A percentile compares a stretch with the other conserved stretches of the same genome.
Conservation (phyloP, 2,329 filamentous ascomycete genomes). For the Aspergillus udagawae region DNA sequence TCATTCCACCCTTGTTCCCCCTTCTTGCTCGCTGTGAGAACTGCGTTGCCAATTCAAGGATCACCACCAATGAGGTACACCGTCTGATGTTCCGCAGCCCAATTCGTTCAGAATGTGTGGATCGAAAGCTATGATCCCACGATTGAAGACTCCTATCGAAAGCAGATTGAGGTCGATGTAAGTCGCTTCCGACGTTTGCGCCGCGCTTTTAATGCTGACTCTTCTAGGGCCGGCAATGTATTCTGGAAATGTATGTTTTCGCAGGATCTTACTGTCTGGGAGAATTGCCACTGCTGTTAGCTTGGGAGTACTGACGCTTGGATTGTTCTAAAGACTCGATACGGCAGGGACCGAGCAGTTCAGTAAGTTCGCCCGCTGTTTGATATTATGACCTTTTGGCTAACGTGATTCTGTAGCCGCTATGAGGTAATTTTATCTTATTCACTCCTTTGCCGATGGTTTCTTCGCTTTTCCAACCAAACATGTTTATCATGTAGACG, state of each 20-base stretch:
- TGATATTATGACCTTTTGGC: slow-evolving; percentile 1
- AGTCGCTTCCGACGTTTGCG: slow-evolving; percentile 37
- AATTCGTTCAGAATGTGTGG: slow-evolving; percentile 93
- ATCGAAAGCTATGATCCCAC: slow-evolving; percentile 88
- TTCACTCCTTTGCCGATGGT: neutral
- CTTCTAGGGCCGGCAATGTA: slow-evolving; percentile 73
- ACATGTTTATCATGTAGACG: neutral
- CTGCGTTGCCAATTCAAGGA: neutral
- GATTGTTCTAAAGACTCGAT: slow-evolving; percentile 59
- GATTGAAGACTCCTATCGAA: slow-evolving; percentile 83
- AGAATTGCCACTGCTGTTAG: neutral
- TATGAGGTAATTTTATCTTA: slow-evolving; percentile 48
- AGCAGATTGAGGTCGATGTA: slow-evolving; percentile 87
- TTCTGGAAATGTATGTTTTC: slow-evolving; percentile 74
- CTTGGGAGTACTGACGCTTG: neutral
- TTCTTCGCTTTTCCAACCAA: neutral
- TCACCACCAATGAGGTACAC: neutral
- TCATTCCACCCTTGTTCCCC: slow-evolving; percentile 14
- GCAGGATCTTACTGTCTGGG: neutral
- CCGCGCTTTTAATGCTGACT: slow-evolving; percentile 17
- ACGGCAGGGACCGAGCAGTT: slow-evolving; percentile 92
- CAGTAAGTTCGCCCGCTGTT: slow-evolving; percentile 55
- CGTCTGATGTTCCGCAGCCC: slow-evolving; percentile 52
- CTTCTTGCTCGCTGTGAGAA: neutral
- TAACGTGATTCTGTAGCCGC: slow-evolving; percentile 41